A percentile compares a stretch with the other conserved stretches of the same genome.
These are phyloP conservation scores for Penicillium malachiteum DNA, from an alignment of 495 filamentous ascomycete genomes.

Conservation along the genomic window DNA sequence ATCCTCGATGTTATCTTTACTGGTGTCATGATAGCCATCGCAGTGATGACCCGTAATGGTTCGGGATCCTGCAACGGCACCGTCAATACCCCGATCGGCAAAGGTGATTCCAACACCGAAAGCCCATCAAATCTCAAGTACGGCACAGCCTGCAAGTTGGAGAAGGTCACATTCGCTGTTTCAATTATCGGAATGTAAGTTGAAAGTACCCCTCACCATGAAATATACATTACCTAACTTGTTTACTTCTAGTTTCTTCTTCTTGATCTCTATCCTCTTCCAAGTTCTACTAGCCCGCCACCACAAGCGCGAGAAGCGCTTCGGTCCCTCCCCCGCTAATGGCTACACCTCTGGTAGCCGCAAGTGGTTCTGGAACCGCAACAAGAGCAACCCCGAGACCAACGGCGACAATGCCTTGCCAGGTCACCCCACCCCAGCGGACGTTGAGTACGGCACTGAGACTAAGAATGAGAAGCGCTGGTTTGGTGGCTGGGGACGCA, in stretches of 20 bases:
- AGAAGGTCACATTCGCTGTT: slow-evolving; percentile 74
- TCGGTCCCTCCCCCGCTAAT: slow-evolving; percentile 74
- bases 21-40: slow-evolving; percentile 77
- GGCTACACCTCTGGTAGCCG: slow-evolving; percentile 70
- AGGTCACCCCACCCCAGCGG: slow-evolving; percentile 35
- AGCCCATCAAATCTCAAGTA: slow-evolving; percentile 39
- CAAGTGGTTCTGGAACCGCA: slow-evolving; percentile 49
- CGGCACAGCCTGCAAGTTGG: slow-evolving; percentile 62
- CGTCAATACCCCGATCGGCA: slow-evolving; percentile 67
- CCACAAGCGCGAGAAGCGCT: slow-evolving; percentile 75
- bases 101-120: slow-evolving; percentile 49
- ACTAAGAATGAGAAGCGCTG: slow-evolving; percentile 27
- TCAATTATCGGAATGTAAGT: slow-evolving; percentile 76
- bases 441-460: slow-evolving; percentile 34
- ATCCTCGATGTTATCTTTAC: slow-evolving; percentile 78
- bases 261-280: slow-evolving; percentile 61
- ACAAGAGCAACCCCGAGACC: slow-evolving; percentile 41
- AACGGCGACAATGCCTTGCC: slow-evolving; percentile 32
- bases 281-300: slow-evolving; percentile 65
- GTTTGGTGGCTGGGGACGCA: slow-evolving; percentile 23
- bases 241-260: slow-evolving; percentile 56
- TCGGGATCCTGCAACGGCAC: slow-evolving; percentile 58
- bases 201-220: neutral
- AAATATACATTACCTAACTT: slow-evolving; percentile 1
- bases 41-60: slow-evolving; percentile 66